Conservation (phyloP, 73 alveolate genomes). For the Tetrahymena thermophila region DNA sequence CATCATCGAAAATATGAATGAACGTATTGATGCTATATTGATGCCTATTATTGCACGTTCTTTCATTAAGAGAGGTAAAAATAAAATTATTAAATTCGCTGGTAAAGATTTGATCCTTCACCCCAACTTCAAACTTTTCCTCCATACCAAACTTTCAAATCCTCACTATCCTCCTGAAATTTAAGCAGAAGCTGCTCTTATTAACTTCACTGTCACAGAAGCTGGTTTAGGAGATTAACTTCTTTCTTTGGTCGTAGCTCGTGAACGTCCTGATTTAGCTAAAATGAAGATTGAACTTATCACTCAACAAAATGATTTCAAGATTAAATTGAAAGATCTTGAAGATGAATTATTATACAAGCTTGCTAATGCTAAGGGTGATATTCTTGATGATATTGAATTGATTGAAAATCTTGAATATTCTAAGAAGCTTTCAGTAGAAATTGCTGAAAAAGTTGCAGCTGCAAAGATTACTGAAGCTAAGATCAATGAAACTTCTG, state of each 20-base stretch:
- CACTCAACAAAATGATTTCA: constrained; percentile 97
- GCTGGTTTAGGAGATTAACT: constrained; percentile 99
- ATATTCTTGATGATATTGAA: constrained; percentile 93
- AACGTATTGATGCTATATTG: constrained; percentile 97
- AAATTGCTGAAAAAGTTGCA: constrained; percentile 93
- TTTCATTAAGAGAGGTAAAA: constrained; percentile 75
- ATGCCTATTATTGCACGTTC: constrained; percentile 95
- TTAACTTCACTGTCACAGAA: constrained; percentile 99
- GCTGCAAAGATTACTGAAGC: constrained; percentile 96
- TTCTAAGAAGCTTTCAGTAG: constrained; percentile 94
- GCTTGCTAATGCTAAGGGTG: constrained; percentile 90
- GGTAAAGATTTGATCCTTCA: constrained; percentile 93
- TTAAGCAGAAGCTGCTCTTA: constrained; percentile 99
- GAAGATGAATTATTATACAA: constrained; percentile 80
- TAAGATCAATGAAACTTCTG: constrained; percentile 93
- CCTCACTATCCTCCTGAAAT: constrained; percentile 99
- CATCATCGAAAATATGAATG: constrained; percentile 98
- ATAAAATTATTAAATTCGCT: constrained; percentile 90
- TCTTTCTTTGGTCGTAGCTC: constrained; percentile 94
- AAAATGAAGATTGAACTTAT: constrained; percentile 94
- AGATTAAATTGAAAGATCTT: constrained; percentile 87
- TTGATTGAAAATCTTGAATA: constrained; percentile 97
- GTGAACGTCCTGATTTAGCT: constrained; percentile 99
- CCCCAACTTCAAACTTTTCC: constrained; percentile 91
- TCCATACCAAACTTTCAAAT: constrained; percentile 98